phyloP scores from a whole-genome alignment of 2,329 filamentous ascomycete species.

The Aureobasidium leucospermi region DNA sequence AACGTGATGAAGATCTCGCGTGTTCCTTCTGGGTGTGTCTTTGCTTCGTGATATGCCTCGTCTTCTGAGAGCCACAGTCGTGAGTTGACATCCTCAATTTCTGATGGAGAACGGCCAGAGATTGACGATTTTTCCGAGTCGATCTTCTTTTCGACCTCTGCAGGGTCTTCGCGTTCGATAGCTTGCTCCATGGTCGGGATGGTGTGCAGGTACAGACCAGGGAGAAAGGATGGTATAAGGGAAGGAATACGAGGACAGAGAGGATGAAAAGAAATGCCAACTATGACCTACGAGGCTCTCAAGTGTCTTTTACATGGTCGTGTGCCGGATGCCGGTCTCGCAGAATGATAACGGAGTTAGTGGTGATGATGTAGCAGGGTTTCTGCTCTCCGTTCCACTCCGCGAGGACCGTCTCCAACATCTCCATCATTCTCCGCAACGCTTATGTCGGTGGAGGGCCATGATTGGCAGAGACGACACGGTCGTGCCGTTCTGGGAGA shows the following conservation, averaged over 20 bases:
- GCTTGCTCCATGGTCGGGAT: constrained; percentile 8
- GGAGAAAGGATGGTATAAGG: background rate
- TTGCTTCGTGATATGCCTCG: constrained; percentile 17
- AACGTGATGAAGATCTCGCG: constrained; percentile 21
- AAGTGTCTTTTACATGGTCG: background rate
- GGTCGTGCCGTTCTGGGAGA: background rate
- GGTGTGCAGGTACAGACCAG: no score
- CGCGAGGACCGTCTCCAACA: background rate
- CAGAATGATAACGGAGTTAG: background rate
- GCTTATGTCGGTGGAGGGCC: background rate
- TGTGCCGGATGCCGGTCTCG: constrained; percentile 1
- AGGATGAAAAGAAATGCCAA: background rate
- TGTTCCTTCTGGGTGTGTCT: constrained; percentile 17
- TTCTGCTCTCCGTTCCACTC: background rate
- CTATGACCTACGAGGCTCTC: background rate
- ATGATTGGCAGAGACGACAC: background rate
- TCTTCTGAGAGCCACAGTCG: constrained; percentile 16
- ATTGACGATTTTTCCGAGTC: constrained; percentile 5
- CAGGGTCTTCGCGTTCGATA: constrained; percentile 13
- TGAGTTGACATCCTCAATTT: constrained; percentile 3
- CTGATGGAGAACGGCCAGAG: background rate
- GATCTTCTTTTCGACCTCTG: constrained; percentile 14
- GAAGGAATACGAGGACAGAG: background rate
- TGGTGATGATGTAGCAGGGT: background rate
- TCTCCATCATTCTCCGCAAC: constrained; percentile 3